Evolutionary conservation across 169 alveolate genomes (phyloP).

Genomic region (Condylostoma magnum): DNA sequence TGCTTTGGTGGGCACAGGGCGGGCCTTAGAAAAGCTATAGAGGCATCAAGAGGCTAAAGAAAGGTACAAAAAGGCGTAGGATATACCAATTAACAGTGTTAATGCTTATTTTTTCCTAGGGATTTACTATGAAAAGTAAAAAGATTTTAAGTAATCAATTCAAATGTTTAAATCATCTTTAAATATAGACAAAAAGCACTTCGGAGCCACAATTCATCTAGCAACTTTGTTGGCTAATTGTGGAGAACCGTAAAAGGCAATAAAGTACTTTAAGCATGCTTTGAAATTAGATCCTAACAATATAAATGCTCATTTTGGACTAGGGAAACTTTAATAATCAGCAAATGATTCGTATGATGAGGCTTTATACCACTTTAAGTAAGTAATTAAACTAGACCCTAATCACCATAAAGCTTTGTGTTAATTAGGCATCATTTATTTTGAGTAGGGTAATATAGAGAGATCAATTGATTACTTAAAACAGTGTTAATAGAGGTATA

Average conservation of each 20-base stretch:
- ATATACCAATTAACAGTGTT: slow-evolving; percentile 46
- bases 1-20: slow-evolving; percentile 65
- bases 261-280: slow-evolving; percentile 69
- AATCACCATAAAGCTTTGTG: slow-evolving; percentile 57
- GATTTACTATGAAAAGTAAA: slow-evolving; percentile 58
- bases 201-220: slow-evolving; percentile 65
- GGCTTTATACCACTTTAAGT: slow-evolving; percentile 54
- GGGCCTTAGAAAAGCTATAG: slow-evolving; percentile 65
- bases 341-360: slow-evolving; percentile 53
- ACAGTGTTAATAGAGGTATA: slow-evolving; percentile 40
- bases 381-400: slow-evolving; percentile 49
- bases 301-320: slow-evolving; percentile 61
- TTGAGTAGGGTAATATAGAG: slow-evolving; percentile 50
- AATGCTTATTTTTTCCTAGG: slow-evolving; percentile 68
- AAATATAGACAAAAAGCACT: slow-evolving; percentile 49
- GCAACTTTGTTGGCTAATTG: slow-evolving; percentile 62
- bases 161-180: slow-evolving; percentile 54
- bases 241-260: slow-evolving; percentile 67
- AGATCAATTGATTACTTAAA: slow-evolving; percentile 52
- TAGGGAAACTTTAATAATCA: slow-evolving; percentile 61
- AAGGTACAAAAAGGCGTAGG: slow-evolving; percentile 46
- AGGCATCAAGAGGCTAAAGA: slow-evolving; percentile 54
- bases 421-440: slow-evolving; percentile 51
- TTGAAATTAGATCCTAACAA: slow-evolving; percentile 57
- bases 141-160: slow-evolving; percentile 52